Base-by-base conservation (phyloP, 2,329 filamentous ascomycete genomes). In the Nothophoma quercina region DNA sequence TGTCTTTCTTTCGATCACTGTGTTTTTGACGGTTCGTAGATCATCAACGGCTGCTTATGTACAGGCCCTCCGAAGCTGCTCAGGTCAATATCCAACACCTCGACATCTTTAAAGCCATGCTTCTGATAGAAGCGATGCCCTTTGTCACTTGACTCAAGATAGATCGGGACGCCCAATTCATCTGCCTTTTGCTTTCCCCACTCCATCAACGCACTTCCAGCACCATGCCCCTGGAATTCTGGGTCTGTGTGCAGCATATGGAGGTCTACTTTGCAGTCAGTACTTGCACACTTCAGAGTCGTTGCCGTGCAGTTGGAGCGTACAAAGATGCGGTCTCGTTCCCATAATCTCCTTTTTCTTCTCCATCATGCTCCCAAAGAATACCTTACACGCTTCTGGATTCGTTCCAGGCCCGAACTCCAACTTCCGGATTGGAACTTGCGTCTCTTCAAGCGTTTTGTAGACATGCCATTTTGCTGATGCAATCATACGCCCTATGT, bases 381-480 rank as follows among this genome's bases (percentile, higher is more conserved):
- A 68, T 2, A 59, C 52, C 28, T 51, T 41, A 36, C 65, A 70
- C 1, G 68, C 69, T 23, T 64, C 64, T 2, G 36, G 26, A 30
- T 70, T 68, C 5, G 50, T 52, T 4, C 64, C 65, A 9, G 56
- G 40, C 3, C 60, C 62, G 7, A 62, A 55, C 5, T 49, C 43
- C 23, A 63, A n/a, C 5, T 56, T 54, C 7, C 44, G 38, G 7
- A 54, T 48, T 2, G 65, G 54, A 7, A 44, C 40, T 1, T 51
- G 47, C 1, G 54, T 59, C 0, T 52, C 48, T 16, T 63, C 55
- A 4, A 61, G 23, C 0, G 65, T 65, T 7, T 60, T 47, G 50
- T 66, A 68, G 9, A 73, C 32, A 34, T 66, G 55, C 67, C 67
- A 72, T 39, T 71, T 69, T 1, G 68, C 58, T 26, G 65, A 67